Evolutionary conservation across 768 basidiomycete species (phyloP).

Genomic region (Auriscalpium vulgare): DNA sequence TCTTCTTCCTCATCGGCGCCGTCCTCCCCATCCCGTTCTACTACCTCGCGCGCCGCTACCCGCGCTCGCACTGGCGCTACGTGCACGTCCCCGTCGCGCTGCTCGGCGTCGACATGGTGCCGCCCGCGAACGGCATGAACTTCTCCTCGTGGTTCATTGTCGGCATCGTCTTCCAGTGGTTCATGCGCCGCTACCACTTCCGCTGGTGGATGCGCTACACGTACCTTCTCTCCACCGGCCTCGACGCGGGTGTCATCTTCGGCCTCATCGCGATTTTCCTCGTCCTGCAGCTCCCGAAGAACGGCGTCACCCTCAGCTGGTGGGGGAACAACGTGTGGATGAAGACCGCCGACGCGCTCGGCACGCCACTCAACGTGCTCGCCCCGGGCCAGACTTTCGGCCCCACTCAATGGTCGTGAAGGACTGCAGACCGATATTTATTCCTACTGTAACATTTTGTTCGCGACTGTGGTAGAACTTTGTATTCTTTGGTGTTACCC

Average conservation of each 20-base stretch:
- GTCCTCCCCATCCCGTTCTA: constrained; percentile 76
- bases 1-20: constrained; percentile 75
- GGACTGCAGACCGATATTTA: background rate
- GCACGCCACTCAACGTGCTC: constrained; percentile 44
- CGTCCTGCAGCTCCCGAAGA: constrained; percentile 44
- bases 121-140: constrained; percentile 87
- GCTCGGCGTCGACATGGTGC: constrained; percentile 62
- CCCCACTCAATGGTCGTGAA: constrained; percentile 26
- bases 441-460: background rate
- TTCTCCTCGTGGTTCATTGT: constrained; percentile 71
- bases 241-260: constrained; percentile 61
- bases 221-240: constrained; percentile 71
- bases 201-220: constrained; percentile 74
- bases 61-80: constrained; percentile 74
- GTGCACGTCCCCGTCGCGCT: constrained; percentile 89
- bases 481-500: background rate
- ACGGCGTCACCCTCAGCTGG: constrained; percentile 53
- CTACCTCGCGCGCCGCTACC: constrained; percentile 72
- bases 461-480: background rate
- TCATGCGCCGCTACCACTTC: constrained; percentile 64
- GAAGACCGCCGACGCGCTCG: constrained; percentile 63
- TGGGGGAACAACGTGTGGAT: constrained; percentile 77
- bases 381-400: constrained; percentile 49
- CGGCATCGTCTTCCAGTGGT: constrained; percentile 86
- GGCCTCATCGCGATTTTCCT: constrained; percentile 60